Percentiles rank a stretch among this genome's conserved stretches.
phyloP scores from a whole-genome alignment of 1,139 yeast genomes.

The Zygosaccharomyces pseudobailii region DNA sequence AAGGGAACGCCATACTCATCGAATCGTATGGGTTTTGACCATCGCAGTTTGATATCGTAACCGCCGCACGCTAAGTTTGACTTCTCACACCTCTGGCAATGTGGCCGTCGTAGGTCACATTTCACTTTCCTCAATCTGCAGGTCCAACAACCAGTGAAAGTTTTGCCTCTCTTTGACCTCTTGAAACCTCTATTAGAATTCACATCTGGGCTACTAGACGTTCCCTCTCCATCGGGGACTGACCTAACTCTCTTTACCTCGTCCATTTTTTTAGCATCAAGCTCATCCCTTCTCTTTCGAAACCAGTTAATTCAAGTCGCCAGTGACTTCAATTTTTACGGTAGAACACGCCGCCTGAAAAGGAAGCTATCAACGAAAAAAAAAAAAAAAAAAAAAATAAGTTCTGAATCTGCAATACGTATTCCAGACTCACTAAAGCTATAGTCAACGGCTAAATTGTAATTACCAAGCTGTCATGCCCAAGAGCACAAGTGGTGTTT shows the following conservation, averaged over 20 bases:
- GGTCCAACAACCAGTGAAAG: conserved; percentile 61
- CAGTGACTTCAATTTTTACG: not conserved
- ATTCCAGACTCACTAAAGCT: no score
- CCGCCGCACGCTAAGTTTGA: conserved; percentile 71
- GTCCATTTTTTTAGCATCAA: not conserved
- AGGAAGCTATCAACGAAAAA: conserved; percentile 1
- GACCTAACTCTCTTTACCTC: not conserved
- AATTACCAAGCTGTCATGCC: no score
- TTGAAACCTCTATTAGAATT: not conserved
- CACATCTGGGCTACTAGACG: not conserved
- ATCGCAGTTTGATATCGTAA: conserved; percentile 71
- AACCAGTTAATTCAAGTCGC: not conserved
- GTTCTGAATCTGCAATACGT: no score
- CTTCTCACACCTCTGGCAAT: conserved; percentile 49
- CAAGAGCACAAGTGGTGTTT: no score
- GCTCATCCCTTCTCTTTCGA: not conserved
- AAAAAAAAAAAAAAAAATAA: not conserved
- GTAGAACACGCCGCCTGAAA: not conserved
- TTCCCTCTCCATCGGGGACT: not conserved
- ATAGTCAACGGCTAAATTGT: no score
- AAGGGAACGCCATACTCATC: conserved; percentile 37
- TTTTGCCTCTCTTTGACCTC: conserved; percentile 34
- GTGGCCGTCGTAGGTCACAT: conserved; percentile 53
- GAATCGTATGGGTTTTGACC: conserved; percentile 60
- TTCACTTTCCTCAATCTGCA: conserved; percentile 57